Evolutionary conservation across 139 green algal species (phyloP).

Genomic region (Volvox reticuliferus): DNA sequence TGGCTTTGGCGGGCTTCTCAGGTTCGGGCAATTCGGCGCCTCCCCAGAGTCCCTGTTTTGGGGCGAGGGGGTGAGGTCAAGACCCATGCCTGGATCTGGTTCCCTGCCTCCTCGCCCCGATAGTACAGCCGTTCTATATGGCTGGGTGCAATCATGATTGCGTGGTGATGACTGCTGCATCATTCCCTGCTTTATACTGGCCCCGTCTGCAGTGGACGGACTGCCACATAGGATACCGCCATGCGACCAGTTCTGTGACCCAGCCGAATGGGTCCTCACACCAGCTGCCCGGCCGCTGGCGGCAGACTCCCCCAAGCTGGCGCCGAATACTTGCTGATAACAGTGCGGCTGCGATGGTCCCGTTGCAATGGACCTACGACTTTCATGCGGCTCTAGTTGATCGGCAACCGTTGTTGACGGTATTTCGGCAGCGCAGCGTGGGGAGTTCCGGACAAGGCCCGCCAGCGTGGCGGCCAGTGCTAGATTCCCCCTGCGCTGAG

Average conservation of each 20-base stretch:
- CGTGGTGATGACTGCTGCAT: background rate
- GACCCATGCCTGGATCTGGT: too few species aligned
- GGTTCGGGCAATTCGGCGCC: background rate
- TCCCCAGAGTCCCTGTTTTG: background rate
- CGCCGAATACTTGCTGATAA: background rate
- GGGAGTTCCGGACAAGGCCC: background rate
- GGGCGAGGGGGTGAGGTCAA: too few species aligned
- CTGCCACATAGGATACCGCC: background rate
- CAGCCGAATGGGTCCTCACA: background rate
- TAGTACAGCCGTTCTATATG: too few species aligned
- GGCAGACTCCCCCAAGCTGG: background rate
- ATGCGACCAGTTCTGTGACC: background rate
- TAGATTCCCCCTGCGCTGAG: slow-evolving; percentile 10
- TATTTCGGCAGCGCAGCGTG: background rate
- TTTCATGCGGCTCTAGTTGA: background rate
- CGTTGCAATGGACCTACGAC: background rate
- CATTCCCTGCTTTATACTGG: background rate
- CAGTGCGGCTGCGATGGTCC: background rate
- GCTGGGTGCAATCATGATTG: too few species aligned
- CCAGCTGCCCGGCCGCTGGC: background rate
- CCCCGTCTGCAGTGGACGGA: too few species aligned
- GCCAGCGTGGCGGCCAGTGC: slow-evolving; percentile 28
- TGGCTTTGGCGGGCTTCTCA: background rate
- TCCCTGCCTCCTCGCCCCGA: too few species aligned
- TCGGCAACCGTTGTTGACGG: background rate